phyloP scores from a whole-genome alignment of 208 protist species.

The Crithidia bombi region DNA sequence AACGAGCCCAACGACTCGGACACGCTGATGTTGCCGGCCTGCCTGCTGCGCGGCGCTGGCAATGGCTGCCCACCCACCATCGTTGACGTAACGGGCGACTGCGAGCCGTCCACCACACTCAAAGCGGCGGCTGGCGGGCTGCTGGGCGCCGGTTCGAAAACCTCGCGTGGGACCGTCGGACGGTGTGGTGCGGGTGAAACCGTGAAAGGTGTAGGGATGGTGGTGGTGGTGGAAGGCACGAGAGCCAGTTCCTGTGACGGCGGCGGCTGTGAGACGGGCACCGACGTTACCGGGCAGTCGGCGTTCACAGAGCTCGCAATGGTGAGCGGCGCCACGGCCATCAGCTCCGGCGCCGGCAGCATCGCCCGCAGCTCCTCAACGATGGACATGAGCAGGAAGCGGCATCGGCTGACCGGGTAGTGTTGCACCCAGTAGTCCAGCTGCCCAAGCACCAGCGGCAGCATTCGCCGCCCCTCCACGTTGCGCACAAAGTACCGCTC shows the following conservation, averaged over 20 bases:
- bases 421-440: slow-evolving; percentile 68
- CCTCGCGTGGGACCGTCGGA: not conserved
- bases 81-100: slow-evolving; percentile 16
- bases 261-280: not conserved
- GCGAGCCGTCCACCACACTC: slow-evolving; percentile 6
- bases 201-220: not conserved
- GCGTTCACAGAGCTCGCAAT: not conserved
- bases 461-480: slow-evolving; percentile 39
- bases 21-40: slow-evolving; percentile 27
- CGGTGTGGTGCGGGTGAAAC: not conserved
- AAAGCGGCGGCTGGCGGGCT: not conserved
- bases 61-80: slow-evolving; percentile 53
- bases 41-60: slow-evolving; percentile 51
- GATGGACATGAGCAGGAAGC: slow-evolving; percentile 69
- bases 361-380: slow-evolving; percentile 47
- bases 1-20: slow-evolving; percentile 27
- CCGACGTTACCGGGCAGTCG: not conserved
- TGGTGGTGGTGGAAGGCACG: not conserved
- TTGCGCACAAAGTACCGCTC: slow-evolving; percentile 57
- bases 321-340: not conserved
- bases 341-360: slow-evolving; percentile 7
- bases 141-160: not conserved
- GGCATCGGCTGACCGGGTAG: slow-evolving; percentile 64
- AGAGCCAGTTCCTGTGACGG: not conserved
- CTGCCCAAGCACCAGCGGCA: slow-evolving; percentile 45